Base-by-base conservation (phyloP, 176 grass and related monocot genomes). In the Oryza officinalis region DNA sequence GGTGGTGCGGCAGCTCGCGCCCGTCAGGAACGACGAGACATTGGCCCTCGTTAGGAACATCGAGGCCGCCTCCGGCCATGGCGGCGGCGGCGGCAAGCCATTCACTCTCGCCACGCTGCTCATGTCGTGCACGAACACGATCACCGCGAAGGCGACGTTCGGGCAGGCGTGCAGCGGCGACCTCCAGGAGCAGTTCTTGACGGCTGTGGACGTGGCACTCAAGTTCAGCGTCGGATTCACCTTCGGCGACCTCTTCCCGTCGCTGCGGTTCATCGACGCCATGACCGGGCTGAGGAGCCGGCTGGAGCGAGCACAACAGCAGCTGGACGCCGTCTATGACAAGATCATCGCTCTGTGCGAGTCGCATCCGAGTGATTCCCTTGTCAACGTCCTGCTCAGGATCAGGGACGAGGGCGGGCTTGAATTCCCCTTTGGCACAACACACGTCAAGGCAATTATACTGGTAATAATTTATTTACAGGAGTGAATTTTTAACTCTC, bases 361-460 rank as follows among this genome's bases (percentile, higher is more conserved):
- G 57, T 11, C 35, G 12, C 37, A 49, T 1, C n/a, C 9, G 6
- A 10, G 9, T 44, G 43, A 44, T 13, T 44, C 43, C 43, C 43
- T 44, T 4, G 10, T 92, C 3, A 67, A 75, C 35, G 84, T 89
- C 27, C 18, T 93, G 5, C 71, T 90, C 4, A 93, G 75, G 47
- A 65, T 69, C 2, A 74, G 44, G 27, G 91, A 88, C 14, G 20
- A 85, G 8, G 43, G 61, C 5, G 63, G 67, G 8, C 38, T 80
- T 27, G 69, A 75, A 28, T 15, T 89, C 5, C 22, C 82, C 38
- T 18, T 87, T 13, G 12, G 10, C 23, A 69, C 33, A 27, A 78
- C 80, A 8, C 23, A 81, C 65, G 13, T 77, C 66, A 81, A 81
- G 20, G 79, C 79, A 0, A 47, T 73, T 14, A 81, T 78, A 37